A percentile compares a stretch with the other conserved stretches of the same genome.
Conservation (phyloP, 805 yeast species). For the Lachancea waltii region DNA sequence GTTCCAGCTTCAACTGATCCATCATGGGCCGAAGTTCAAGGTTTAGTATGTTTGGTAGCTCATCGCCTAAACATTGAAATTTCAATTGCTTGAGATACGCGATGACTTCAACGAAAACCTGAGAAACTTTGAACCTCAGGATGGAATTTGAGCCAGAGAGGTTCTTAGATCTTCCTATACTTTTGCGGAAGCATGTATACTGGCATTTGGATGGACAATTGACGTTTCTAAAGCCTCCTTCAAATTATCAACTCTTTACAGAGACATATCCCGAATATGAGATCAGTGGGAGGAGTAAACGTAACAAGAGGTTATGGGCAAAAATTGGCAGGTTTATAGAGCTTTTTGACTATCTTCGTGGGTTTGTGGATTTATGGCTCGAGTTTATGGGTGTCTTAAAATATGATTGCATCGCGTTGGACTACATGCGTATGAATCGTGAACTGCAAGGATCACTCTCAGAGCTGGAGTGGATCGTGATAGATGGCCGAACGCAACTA, state of each 20-base stretch:
- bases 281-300: background rate
- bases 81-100: background rate
- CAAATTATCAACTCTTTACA: constrained; percentile 7
- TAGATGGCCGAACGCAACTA: constrained; percentile 16
- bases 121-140: background rate
- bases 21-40: constrained; percentile 1
- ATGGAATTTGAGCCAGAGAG: constrained; percentile 6
- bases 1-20: constrained; percentile 34
- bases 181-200: constrained; percentile 23
- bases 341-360: constrained; percentile 23
- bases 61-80: background rate
- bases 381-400: constrained; percentile 22
- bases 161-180: constrained; percentile 23
- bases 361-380: constrained; percentile 22
- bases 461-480: constrained; percentile 20
- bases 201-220: constrained; percentile 16
- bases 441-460: constrained; percentile 21
- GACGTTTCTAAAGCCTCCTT: constrained; percentile 4
- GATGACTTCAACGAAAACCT: background rate
- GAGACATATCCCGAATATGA: background rate
- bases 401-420: constrained; percentile 28
- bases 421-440: constrained; percentile 25
- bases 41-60: background rate
- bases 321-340: constrained; percentile 18
- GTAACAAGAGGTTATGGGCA: constrained; percentile 6